Evolutionary conservation across 2,329 filamentous ascomycete genomes (phyloP), one percentile per base, ranked within the genome.

Genomic region (Hypoxylon sp.): DNA sequence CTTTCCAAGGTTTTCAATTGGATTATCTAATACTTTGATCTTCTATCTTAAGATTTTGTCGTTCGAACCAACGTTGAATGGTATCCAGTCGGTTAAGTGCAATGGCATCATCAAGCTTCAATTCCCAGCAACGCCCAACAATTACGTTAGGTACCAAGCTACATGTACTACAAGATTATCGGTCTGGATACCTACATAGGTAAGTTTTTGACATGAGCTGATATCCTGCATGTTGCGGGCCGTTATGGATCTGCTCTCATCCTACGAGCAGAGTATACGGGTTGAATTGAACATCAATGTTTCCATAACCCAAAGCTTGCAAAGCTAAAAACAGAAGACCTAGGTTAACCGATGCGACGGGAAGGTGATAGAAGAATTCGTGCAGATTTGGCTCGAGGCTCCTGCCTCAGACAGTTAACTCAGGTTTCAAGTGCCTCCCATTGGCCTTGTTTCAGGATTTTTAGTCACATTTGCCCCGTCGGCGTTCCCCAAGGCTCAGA

Each of bases 361-460:
- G 21, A 62, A 55, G 31, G 42, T 32, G 24, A 54, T 47, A 61
- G 21, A 46, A 6, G 19, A 5, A 59, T 11, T 24, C 24, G 2
- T 39, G 37, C 50, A 35, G 37, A 13, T 50, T 50, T n/a, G 24
- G 37, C n/a, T 62, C 27, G 21, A 50, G n/a, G 17, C 29, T 47
- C 61, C 35, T 58, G 54, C 53, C 19, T 58, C 53, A 53, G 31
- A 47, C 46, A 29, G 53, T 24, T 50, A 24, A 15, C 48, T 62
- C 50, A 50, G 24, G 66, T 65, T 65, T 65, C 53, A 55, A 54
- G 35, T 54, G 11, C 21, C 21, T 51, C 35, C 10, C 55, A 37
- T 32, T 32, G 15, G 54, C 29, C 24, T 52, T 42, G 66, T 68
- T 68, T 68, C 66, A 62, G 58, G 37, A 62, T 58, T 15, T 58